phyloP scores from a whole-genome alignment of 768 basidiomycete genomes.

The Lactifluus echinatus region DNA sequence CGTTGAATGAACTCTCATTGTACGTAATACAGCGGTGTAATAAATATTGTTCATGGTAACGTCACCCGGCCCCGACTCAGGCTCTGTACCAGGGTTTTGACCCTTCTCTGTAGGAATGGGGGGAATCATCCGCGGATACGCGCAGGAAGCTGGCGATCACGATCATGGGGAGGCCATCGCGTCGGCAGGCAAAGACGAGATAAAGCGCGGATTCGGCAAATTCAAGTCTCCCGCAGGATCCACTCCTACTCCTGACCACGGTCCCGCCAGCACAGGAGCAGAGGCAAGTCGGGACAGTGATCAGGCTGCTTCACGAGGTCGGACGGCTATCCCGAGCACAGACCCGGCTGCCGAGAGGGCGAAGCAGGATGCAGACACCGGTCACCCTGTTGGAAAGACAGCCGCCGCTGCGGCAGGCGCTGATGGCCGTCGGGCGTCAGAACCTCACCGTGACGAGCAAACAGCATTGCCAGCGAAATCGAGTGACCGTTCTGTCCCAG shows the following conservation, averaged over 20 bases:
- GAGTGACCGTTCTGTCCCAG: too few relatives aligned
- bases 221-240: neutral
- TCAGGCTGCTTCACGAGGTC: neutral
- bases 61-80: neutral
- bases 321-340: neutral
- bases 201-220: neutral
- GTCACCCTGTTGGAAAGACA: neutral
- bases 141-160: neutral
- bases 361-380: neutral
- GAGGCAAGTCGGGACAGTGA: too few relatives aligned
- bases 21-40: neutral
- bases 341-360: neutral
- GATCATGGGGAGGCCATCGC: neutral
- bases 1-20: too few relatives aligned
- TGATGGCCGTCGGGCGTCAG: neutral
- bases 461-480: too few relatives aligned
- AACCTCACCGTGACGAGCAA: too few relatives aligned
- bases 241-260: neutral
- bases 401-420: neutral
- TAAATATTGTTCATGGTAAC: neutral
- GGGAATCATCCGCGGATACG: conserved; percentile 1
- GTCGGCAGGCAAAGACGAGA: neutral
- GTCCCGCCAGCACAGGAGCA: too few relatives aligned
- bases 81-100: neutral
- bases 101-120: neutral